Percentiles rank a stretch among this genome's conserved stretches.
phyloP scores from a whole-genome alignment of 352 stramenopile species.

The Phytophthora foliorum region DNA sequence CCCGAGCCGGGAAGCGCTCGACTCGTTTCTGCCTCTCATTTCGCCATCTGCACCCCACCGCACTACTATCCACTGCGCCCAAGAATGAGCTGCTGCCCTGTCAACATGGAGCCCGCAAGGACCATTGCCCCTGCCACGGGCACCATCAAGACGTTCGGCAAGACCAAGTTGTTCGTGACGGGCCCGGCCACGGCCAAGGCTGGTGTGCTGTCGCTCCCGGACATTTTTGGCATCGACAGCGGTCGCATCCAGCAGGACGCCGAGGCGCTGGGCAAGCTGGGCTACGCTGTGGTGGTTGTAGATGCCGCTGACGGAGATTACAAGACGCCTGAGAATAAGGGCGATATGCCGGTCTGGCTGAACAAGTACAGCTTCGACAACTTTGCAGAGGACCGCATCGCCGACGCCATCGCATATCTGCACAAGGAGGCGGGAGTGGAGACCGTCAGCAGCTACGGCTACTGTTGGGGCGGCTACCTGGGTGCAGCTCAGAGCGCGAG shows the following conservation, averaged over 20 bases:
- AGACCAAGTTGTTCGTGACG: slow-evolving; percentile 51
- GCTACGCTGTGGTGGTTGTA: slow-evolving; percentile 58
- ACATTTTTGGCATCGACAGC: slow-evolving; percentile 64
- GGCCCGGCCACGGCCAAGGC: slow-evolving; percentile 35
- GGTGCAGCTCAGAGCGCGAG: slow-evolving; percentile 17
- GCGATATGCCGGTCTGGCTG: slow-evolving; percentile 14
- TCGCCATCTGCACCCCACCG: not conserved
- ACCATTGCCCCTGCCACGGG: slow-evolving; percentile 21
- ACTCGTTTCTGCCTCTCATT: slow-evolving; percentile 2
- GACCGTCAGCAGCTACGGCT: slow-evolving; percentile 47
- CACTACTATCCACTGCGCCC: not conserved
- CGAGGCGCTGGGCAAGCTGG: slow-evolving; percentile 51
- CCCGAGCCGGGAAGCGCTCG: not conserved
- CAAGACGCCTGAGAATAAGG: slow-evolving; percentile 7
- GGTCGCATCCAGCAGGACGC: slow-evolving; percentile 62
- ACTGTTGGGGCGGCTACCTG: slow-evolving; percentile 53
- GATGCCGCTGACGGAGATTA: slow-evolving; percentile 54
- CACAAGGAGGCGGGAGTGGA: slow-evolving; percentile 31
- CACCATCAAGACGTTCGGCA: slow-evolving; percentile 34
- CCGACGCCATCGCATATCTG: slow-evolving; percentile 41
- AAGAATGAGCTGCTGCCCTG: slow-evolving; percentile 58
- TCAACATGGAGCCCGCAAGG: slow-evolving; percentile 34
- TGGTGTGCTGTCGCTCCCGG: slow-evolving; percentile 53
- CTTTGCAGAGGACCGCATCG: slow-evolving; percentile 8
- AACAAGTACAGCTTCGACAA: slow-evolving; percentile 31